phyloP scores from a whole-genome alignment of 2,329 filamentous ascomycete genomes.

The Ploettnerulaceae sp. region DNA sequence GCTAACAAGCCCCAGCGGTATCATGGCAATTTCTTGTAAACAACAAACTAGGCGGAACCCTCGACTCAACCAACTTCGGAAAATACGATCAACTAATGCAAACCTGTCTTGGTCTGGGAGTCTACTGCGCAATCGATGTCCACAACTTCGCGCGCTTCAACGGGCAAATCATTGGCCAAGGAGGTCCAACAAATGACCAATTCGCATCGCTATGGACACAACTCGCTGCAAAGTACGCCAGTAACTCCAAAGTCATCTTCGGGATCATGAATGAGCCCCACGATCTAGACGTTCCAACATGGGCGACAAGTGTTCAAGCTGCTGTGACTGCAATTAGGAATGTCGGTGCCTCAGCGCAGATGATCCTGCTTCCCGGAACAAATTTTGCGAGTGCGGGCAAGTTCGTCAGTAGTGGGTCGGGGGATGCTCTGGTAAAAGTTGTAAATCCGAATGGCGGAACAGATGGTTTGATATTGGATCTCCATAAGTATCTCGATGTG shows the following conservation, averaged over 20 bases:
- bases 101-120: constrained; percentile 50
- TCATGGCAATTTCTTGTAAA: constrained; percentile 56
- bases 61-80: constrained; percentile 45
- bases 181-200: constrained; percentile 53
- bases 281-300: constrained; percentile 40
- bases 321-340: constrained; percentile 60
- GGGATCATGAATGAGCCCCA: constrained; percentile 61
- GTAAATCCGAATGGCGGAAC: constrained; percentile 54
- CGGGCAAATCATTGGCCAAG: constrained; percentile 58
- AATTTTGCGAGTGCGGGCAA: constrained; percentile 50
- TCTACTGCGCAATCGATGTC: constrained; percentile 54
- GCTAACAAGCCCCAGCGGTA: constrained; percentile 34
- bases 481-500: constrained; percentile 58
- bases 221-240: constrained; percentile 53
- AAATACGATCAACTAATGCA: constrained; percentile 53
- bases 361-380: constrained; percentile 60
- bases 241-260: constrained; percentile 49
- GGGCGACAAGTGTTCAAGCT: constrained; percentile 56
- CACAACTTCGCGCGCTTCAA: constrained; percentile 58
- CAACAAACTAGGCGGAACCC: constrained; percentile 42
- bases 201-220: constrained; percentile 56
- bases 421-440: constrained; percentile 46
- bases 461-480: constrained; percentile 49
- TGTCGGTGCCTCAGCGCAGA: constrained; percentile 55
- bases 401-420: constrained; percentile 46